These are phyloP conservation scores for Austropuccinia psidii DNA, from an alignment of 1,284 basidiomycete species.

Conservation along the genomic window DNA sequence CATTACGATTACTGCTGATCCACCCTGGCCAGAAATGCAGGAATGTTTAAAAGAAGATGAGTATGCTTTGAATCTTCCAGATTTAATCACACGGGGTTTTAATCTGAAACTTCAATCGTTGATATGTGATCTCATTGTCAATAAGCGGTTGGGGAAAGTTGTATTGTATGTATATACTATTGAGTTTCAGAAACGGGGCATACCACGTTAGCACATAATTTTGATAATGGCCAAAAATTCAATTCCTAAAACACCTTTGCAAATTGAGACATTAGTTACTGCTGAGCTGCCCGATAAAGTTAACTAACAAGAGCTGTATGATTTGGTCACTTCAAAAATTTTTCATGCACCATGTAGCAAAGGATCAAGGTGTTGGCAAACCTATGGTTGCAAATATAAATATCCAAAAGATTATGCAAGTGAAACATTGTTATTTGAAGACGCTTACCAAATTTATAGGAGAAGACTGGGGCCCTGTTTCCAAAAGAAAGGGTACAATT, in stretches of 20 bases:
- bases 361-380: constrained; percentile 49
- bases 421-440: constrained; percentile 47
- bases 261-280: constrained; percentile 50
- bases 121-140: constrained; percentile 48
- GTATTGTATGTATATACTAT: constrained; percentile 51
- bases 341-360: constrained; percentile 54
- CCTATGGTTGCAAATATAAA: constrained; percentile 50
- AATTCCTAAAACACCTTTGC: constrained; percentile 47
- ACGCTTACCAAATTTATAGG: constrained; percentile 49
- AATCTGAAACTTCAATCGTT: constrained; percentile 50
- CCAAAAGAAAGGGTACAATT: constrained; percentile 31
- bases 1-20: constrained; percentile 53
- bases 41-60: constrained; percentile 50
- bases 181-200: constrained; percentile 54
- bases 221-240: constrained; percentile 48
- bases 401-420: constrained; percentile 50
- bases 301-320: constrained; percentile 49
- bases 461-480: not conserved
- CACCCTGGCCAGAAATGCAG: constrained; percentile 52
- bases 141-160: constrained; percentile 47
- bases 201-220: constrained; percentile 53
- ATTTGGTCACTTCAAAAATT: constrained; percentile 49
- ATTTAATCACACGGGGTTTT: constrained; percentile 53
- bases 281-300: constrained; percentile 51
- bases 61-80: constrained; percentile 50